Conservation (phyloP, 169 alveolate species). For the Sarcocystis neurona region DNA sequence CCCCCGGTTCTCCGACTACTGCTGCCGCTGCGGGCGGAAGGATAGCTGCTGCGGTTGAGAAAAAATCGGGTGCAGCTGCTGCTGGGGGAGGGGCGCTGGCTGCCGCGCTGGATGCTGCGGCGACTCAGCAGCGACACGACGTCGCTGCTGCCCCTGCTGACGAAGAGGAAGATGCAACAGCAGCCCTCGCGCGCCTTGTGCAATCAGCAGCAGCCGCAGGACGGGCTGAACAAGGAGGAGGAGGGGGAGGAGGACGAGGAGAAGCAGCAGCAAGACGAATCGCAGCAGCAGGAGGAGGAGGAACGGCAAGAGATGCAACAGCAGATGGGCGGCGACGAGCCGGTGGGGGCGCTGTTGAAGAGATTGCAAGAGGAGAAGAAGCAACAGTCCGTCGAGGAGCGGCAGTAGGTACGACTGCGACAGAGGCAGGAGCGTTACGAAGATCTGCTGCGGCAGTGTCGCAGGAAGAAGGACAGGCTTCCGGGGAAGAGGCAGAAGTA, state of each 20-base stretch:
- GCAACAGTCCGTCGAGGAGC: background rate
- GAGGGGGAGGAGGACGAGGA: slow-evolving; percentile 17
- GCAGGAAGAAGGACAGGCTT: no score
- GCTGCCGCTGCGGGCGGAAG: no score
- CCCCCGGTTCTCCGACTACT: background rate
- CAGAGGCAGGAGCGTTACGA: background rate
- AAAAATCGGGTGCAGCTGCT: background rate
- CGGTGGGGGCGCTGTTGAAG: slow-evolving; percentile 24
- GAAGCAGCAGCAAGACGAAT: background rate
- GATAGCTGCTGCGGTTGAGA: background rate
- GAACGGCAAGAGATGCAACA: slow-evolving; percentile 3
- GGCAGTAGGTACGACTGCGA: background rate
- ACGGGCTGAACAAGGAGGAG: background rate
- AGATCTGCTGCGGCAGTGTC: background rate
- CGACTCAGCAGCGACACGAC: background rate
- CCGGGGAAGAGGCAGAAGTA: no score
- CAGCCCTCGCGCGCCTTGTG: background rate
- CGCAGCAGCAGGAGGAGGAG: slow-evolving; percentile 20
- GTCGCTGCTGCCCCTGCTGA: background rate
- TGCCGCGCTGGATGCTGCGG: background rate
- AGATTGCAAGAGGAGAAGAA: background rate
- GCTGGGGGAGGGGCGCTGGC: background rate
- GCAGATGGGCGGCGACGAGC: slow-evolving; percentile 16
- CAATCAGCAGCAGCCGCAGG: background rate
- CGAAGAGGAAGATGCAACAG: no score